Conservation (phyloP, 257 asterid species). For the Penstemon eatonii region DNA sequence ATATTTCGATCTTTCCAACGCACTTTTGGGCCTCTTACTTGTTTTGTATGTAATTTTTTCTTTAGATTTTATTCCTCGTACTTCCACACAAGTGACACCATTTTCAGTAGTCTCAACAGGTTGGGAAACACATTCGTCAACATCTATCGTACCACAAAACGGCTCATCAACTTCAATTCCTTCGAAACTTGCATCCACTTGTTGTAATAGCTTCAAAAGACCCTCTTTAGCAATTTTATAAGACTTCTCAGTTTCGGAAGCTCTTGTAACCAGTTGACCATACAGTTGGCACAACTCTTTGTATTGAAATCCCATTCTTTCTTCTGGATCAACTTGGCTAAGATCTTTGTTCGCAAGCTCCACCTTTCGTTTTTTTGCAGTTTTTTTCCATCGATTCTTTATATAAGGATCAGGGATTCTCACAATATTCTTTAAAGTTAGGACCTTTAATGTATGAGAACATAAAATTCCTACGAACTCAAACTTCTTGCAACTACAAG, state of each 20-base stretch:
- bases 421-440: neutral
- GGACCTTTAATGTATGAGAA: neutral
- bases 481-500: neutral
- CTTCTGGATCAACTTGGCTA: neutral
- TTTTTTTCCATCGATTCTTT: neutral
- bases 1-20: too few species aligned
- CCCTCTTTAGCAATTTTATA: conserved; percentile 3
- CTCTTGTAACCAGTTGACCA: neutral
- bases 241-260: neutral
- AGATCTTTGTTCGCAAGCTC: neutral
- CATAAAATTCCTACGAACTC: too few species aligned
- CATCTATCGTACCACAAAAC: too few species aligned
- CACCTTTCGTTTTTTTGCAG: neutral
- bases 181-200: neutral
- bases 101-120: too few species aligned
- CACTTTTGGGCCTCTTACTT: too few species aligned
- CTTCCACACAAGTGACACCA: too few species aligned
- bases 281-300: neutral
- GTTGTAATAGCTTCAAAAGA: neutral
- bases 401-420: neutral
- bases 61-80: too few species aligned
- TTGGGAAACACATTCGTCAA: too few species aligned
- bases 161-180: too few species aligned
- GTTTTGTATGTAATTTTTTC: too few species aligned
- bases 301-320: neutral